Evolutionary conservation across 2,329 filamentous ascomycete genomes (phyloP).

Genomic region (Calycina herbarum): DNA sequence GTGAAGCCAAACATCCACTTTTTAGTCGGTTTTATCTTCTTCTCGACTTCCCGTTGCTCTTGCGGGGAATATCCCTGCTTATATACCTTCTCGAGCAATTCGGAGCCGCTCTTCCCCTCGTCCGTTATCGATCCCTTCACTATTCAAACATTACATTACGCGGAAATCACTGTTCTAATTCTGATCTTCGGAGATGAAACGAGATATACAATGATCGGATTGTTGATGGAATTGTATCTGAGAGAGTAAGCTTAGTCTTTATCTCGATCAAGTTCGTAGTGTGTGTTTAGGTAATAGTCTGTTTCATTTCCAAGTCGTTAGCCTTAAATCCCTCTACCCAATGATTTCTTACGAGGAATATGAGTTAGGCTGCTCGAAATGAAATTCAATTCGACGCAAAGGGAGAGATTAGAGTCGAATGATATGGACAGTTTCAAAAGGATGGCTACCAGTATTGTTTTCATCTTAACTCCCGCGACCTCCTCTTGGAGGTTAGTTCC

Average conservation of each 20-base stretch:
- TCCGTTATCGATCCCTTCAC: background rate
- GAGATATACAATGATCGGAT: background rate
- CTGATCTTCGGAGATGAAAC: background rate
- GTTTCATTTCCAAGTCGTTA: too few relatives aligned
- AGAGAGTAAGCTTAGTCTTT: too few relatives aligned
- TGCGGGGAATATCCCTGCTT: too few relatives aligned
- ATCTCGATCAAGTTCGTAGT: too few relatives aligned
- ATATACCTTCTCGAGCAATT: too few relatives aligned
- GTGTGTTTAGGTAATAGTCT: too few relatives aligned
- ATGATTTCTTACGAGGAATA: background rate
- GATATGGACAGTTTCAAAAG: background rate
- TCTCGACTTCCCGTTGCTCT: too few relatives aligned
- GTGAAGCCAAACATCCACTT: too few relatives aligned
- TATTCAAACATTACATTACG: background rate
- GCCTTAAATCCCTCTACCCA: too few relatives aligned
- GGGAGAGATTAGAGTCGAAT: background rate
- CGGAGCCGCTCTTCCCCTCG: background rate
- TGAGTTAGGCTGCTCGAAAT: background rate
- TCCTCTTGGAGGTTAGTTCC: background rate
- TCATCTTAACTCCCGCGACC: background rate
- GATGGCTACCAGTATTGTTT: background rate
- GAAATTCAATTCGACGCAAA: background rate
- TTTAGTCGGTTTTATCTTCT: too few relatives aligned
- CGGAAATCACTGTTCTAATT: background rate
- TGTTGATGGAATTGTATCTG: background rate